Conservation (phyloP, 768 basidiomycete genomes). For the Hygrophorus pudorinus region DNA sequence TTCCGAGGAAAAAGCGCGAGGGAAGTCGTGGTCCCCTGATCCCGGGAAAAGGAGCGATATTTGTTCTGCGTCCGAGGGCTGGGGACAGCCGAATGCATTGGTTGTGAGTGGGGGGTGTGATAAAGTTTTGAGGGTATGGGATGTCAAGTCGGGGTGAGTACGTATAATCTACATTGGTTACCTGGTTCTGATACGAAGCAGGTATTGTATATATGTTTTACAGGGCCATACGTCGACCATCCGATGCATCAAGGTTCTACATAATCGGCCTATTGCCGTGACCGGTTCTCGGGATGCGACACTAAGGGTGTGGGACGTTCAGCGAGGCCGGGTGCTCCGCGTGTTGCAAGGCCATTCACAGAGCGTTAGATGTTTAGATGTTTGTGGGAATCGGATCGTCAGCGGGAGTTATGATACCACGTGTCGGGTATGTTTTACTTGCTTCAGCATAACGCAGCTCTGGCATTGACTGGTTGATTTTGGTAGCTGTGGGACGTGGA, state of each 20-base stretch:
- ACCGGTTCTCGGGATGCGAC: conserved; percentile 85
- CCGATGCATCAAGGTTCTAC: conserved; percentile 80
- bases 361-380: conserved; percentile 84
- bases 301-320: conserved; percentile 89
- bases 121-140: conserved; percentile 87
- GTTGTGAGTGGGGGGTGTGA: conserved; percentile 93
- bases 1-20: conserved; percentile 18
- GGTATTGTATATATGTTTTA: conserved; percentile 68
- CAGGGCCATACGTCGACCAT: conserved; percentile 85
- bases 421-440: conserved; percentile 48
- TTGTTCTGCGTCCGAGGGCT: conserved; percentile 69
- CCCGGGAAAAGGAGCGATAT: conserved; percentile 36
- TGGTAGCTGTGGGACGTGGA: conserved; percentile 81
- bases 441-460: background rate
- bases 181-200: conserved; percentile 10
- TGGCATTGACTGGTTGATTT: conserved; percentile 1
- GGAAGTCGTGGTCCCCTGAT: conserved; percentile 3
- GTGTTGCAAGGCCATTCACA: conserved; percentile 67
- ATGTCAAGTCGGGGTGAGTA: conserved; percentile 70
- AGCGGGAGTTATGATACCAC: conserved; percentile 93
- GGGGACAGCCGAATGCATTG: conserved; percentile 78
- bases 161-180: background rate
- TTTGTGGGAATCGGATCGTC: conserved; percentile 73
- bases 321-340: conserved; percentile 56
- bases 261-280: conserved; percentile 81